Percentiles rank a stretch among this genome's conserved stretches.
These are phyloP conservation scores for Stephanodiscus minutulus DNA, from an alignment of 108 stramenopile genomes.

Conservation along the genomic window DNA sequence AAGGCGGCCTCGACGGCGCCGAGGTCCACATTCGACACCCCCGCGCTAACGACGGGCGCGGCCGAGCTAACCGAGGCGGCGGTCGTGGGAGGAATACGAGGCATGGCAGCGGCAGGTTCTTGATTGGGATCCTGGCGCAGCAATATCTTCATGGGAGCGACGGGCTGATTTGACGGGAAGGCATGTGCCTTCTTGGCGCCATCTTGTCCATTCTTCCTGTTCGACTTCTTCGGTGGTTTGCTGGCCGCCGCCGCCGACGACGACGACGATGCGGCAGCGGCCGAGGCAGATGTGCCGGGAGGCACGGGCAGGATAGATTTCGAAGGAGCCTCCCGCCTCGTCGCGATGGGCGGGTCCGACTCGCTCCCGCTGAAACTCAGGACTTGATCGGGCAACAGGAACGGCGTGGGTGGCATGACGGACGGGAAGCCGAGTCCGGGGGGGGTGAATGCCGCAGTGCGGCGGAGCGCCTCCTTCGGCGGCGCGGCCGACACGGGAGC, in stretches of 20 bases:
- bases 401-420: slow-evolving; percentile 8
- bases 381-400: slow-evolving; percentile 47
- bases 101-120: not conserved
- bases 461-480: slow-evolving; percentile 8
- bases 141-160: slow-evolving; percentile 29
- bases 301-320: not conserved
- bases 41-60: not conserved
- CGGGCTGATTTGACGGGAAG: not conserved
- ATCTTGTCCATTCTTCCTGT: slow-evolving; percentile 1
- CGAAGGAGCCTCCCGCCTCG: not conserved
- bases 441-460: slow-evolving; percentile 4
- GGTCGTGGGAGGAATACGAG: slow-evolving; percentile 10
- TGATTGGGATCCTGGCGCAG: slow-evolving; percentile 24
- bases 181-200: slow-evolving; percentile 20
- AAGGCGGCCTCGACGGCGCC: slow-evolving; percentile 13
- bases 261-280: too few relatives aligned
- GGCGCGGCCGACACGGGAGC: not conserved
- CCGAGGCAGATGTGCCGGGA: not conserved
- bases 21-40: slow-evolving; percentile 14
- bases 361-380: slow-evolving; percentile 20
- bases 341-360: not conserved
- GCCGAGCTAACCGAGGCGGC: not conserved
- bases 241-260: too few relatives aligned
- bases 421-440: slow-evolving; percentile 1
- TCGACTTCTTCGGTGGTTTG: not conserved